Evolutionary conservation across 208 protist genomes (phyloP).

Genomic region (Phytomonas sp.): DNA sequence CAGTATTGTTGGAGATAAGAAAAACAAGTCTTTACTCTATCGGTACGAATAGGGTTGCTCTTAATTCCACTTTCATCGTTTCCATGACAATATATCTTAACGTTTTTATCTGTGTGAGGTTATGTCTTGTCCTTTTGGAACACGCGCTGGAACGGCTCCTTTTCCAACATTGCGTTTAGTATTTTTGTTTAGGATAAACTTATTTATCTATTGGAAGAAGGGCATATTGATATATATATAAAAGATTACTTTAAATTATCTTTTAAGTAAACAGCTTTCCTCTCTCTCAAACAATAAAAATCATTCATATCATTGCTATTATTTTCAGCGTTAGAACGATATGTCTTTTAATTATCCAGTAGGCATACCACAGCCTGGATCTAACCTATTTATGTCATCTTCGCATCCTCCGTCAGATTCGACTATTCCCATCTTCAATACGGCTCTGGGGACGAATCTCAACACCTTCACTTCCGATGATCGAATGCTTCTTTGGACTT

Average conservation of each 20-base stretch:
- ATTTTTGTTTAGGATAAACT: neutral
- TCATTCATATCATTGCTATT: conserved; percentile 3
- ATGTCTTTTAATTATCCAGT: neutral
- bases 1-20: neutral
- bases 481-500: conserved; percentile 58
- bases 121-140: neutral
- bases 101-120: neutral
- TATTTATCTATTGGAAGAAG: neutral
- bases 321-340: conserved; percentile 5
- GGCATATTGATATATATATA: neutral
- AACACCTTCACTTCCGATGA: conserved; percentile 50
- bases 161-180: neutral
- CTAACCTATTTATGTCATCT: conserved; percentile 7
- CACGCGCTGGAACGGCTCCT: neutral
- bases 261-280: neutral
- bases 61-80: neutral
- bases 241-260: conserved; percentile 8
- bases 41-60: neutral
- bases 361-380: neutral
- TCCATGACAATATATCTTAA: neutral
- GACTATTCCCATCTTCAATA: neutral
- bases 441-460: neutral
- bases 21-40: neutral
- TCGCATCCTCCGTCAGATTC: neutral
- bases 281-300: neutral